These are phyloP conservation scores for Phytopythium mirpurense DNA, from an alignment of 352 stramenopile genomes.

Conservation along the genomic window DNA sequence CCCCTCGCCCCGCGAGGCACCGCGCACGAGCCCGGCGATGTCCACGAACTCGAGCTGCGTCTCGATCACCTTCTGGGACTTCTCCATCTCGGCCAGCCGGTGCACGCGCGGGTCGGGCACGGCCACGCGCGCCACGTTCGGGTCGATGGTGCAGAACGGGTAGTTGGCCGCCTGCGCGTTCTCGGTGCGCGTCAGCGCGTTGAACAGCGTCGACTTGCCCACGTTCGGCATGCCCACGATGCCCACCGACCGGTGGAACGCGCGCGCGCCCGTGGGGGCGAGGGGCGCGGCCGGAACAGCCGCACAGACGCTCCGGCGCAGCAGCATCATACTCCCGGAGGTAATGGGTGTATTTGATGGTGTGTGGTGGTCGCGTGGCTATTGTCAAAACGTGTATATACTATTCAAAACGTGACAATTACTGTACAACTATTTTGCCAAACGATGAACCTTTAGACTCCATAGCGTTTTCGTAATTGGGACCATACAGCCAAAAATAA, in stretches of 20 bases:
- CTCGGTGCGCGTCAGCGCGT: slow-evolving; percentile 81
- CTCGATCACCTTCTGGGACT: slow-evolving; percentile 70
- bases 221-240: slow-evolving; percentile 90
- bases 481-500: too few species aligned
- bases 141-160: slow-evolving; percentile 88
- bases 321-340: slow-evolving; percentile 14
- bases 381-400: too few species aligned
- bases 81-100: slow-evolving; percentile 58
- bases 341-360: background rate
- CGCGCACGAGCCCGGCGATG: slow-evolving; percentile 80
- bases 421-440: too few species aligned
- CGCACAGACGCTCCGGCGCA: background rate
- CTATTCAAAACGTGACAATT: too few species aligned
- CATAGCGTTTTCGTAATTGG: too few species aligned
- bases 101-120: slow-evolving; percentile 65
- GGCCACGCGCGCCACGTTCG: slow-evolving; percentile 74
- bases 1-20: slow-evolving; percentile 75
- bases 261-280: slow-evolving; percentile 16
- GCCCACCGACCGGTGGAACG: slow-evolving; percentile 78
- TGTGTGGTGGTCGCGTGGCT: too few species aligned
- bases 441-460: too few species aligned
- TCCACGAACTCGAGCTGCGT: slow-evolving; percentile 87
- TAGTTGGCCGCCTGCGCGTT: slow-evolving; percentile 86
- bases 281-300: slow-evolving; percentile 6
- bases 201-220: slow-evolving; percentile 88